These are phyloP conservation scores for Aspergillus terreus DNA, from an alignment of 2,329 filamentous ascomycete species.

Conservation along the genomic window DNA sequence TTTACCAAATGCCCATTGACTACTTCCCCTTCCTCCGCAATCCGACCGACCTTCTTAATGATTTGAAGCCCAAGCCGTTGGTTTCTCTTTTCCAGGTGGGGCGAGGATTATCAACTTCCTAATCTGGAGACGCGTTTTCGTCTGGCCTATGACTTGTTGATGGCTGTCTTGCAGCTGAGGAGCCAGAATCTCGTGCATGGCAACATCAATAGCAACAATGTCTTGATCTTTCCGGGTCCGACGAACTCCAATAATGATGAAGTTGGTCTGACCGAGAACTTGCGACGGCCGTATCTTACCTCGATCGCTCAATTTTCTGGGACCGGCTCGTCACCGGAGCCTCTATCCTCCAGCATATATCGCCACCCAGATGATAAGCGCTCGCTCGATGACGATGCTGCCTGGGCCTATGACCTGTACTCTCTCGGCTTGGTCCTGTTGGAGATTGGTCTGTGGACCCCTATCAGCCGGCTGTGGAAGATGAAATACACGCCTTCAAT, in stretches of 20 bases:
- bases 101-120: slow-evolving; percentile 45
- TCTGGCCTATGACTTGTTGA: slow-evolving; percentile 56
- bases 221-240: slow-evolving; percentile 52
- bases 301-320: slow-evolving; percentile 58
- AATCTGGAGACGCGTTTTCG: slow-evolving; percentile 61
- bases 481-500: slow-evolving; percentile 59
- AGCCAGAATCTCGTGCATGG: slow-evolving; percentile 56
- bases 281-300: slow-evolving; percentile 55
- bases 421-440: slow-evolving; percentile 59
- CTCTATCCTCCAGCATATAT: slow-evolving; percentile 55
- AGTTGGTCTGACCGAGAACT: slow-evolving; percentile 37
- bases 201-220: slow-evolving; percentile 63
- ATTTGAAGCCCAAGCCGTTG: slow-evolving; percentile 38
- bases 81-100: slow-evolving; percentile 41
- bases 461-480: slow-evolving; percentile 61
- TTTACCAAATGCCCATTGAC: slow-evolving; percentile 56
- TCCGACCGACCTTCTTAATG: slow-evolving; percentile 34
- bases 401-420: slow-evolving; percentile 55
- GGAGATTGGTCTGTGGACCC: slow-evolving; percentile 63
- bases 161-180: slow-evolving; percentile 56
- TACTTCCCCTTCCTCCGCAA: slow-evolving; percentile 43
- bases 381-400: slow-evolving; percentile 33
- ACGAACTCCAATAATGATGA: slow-evolving; percentile 32
- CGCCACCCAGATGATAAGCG: slow-evolving; percentile 53
- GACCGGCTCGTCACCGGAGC: slow-evolving; percentile 45